These are phyloP conservation scores for Monosporascus sp. DNA, from an alignment of 2,329 filamentous ascomycete genomes.

Conservation along the genomic window DNA sequence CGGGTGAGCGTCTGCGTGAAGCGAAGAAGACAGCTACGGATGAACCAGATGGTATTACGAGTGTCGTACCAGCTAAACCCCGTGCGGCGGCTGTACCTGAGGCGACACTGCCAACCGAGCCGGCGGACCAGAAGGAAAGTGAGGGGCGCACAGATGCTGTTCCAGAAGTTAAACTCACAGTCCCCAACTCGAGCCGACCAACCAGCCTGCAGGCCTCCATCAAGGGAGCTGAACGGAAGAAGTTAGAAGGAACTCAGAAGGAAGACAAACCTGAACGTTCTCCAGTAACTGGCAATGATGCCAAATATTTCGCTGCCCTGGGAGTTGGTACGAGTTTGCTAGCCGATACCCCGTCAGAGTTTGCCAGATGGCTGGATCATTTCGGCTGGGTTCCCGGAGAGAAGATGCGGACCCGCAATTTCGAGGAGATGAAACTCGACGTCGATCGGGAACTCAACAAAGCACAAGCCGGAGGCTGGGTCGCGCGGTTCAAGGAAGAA, in stretches of 20 bases:
- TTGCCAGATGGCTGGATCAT: conserved; percentile 76
- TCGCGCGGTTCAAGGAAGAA: conserved; percentile 76
- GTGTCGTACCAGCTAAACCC: conserved; percentile 76
- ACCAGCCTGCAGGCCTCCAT: conserved; percentile 33
- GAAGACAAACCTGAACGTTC: conserved; percentile 53
- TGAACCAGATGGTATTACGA: conserved; percentile 83
- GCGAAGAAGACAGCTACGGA: conserved; percentile 52
- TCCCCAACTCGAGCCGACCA: conserved; percentile 37
- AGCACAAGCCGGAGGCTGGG: conserved; percentile 88
- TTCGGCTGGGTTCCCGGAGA: conserved; percentile 81
- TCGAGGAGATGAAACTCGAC: conserved; percentile 76
- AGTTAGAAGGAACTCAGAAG: conserved; percentile 26
- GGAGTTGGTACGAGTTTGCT: conserved; percentile 74
- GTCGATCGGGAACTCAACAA: conserved; percentile 84
- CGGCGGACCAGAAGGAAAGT: conserved; percentile 29
- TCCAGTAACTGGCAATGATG: conserved; percentile 65
- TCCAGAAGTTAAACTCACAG: conserved; percentile 55
- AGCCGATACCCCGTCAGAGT: conserved; percentile 70
- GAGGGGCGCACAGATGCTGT: conserved; percentile 32
- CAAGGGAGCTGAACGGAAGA: conserved; percentile 25
- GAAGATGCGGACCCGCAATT: conserved; percentile 66
- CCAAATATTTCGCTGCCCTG: conserved; percentile 70
- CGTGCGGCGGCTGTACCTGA: conserved; percentile 37
- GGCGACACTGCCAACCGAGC: conserved; percentile 25
- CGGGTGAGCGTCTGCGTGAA: conserved; percentile 70